These are phyloP conservation scores for Tylopilus orsonianus DNA, from an alignment of 1,284 basidiomycete species.

Conservation along the genomic window DNA sequence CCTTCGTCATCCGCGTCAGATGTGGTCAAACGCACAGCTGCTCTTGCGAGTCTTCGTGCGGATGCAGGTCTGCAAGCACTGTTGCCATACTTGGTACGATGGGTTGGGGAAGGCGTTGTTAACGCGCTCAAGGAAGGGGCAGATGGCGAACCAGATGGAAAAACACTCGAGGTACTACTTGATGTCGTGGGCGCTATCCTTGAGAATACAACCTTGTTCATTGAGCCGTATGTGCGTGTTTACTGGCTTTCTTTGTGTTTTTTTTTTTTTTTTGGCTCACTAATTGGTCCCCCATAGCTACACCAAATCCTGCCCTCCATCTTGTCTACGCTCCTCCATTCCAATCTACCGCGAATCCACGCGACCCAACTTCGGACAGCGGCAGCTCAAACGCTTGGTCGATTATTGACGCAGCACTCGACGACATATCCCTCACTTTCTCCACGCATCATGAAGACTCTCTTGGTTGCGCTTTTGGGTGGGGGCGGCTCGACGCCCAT, in stretches of 20 bases:
- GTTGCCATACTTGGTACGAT: slow-evolving; percentile 93
- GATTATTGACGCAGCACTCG: slow-evolving; percentile 74
- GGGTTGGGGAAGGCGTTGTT: slow-evolving; percentile 90
- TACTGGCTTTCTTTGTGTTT: background rate
- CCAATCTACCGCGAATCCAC: slow-evolving; percentile 66
- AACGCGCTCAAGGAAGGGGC: slow-evolving; percentile 59
- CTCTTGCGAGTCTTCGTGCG: slow-evolving; percentile 82
- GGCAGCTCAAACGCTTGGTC: slow-evolving; percentile 81
- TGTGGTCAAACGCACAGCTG: slow-evolving; percentile 74
- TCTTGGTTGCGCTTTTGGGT: slow-evolving; percentile 78
- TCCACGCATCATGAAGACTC: slow-evolving; percentile 89
- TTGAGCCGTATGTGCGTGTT: slow-evolving; percentile 89
- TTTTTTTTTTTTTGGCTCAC: too few species aligned
- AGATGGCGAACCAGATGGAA: slow-evolving; percentile 61
- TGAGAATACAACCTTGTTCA: slow-evolving; percentile 86
- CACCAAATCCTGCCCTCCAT: slow-evolving; percentile 95
- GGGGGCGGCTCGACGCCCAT: slow-evolving; percentile 15
- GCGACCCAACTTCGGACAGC: slow-evolving; percentile 68
- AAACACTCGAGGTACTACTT: slow-evolving; percentile 73
- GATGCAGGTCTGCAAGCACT: slow-evolving; percentile 94
- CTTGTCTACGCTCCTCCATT: slow-evolving; percentile 87
- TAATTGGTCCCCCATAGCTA: slow-evolving; percentile 50
- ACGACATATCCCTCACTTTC: slow-evolving; percentile 84
- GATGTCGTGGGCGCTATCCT: slow-evolving; percentile 82
- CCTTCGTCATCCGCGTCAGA: slow-evolving; percentile 37